These are phyloP conservation scores for Aspergillus cavernicola DNA, from an alignment of 495 filamentous ascomycete species.

Conservation along the genomic window DNA sequence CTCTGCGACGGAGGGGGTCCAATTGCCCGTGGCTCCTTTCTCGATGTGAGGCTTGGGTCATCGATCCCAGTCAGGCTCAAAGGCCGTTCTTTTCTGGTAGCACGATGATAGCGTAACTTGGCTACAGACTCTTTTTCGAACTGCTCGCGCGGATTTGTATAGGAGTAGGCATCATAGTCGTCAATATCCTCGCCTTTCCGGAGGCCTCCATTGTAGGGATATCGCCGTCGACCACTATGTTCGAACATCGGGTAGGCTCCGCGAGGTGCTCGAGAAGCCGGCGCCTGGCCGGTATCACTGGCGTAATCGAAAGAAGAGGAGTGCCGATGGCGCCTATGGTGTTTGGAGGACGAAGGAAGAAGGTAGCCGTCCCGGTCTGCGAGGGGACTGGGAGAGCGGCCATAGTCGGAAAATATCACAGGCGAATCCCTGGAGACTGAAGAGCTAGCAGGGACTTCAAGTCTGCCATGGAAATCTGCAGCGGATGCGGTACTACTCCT, in stretches of 20 bases:
- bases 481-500: slow-evolving; percentile 37
- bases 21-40: slow-evolving; percentile 40
- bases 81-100: slow-evolving; percentile 55
- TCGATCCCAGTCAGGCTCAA: slow-evolving; percentile 61
- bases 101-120: slow-evolving; percentile 42
- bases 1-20: slow-evolving; percentile 60
- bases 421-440: slow-evolving; percentile 27
- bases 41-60: slow-evolving; percentile 44
- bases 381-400: slow-evolving; percentile 31
- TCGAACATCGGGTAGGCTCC: slow-evolving; percentile 25
- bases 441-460: slow-evolving; percentile 25
- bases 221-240: slow-evolving; percentile 21
- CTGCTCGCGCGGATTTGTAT: slow-evolving; percentile 66
- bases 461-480: slow-evolving; percentile 24
- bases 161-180: slow-evolving; percentile 60
- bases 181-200: slow-evolving; percentile 58
- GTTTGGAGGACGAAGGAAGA: slow-evolving; percentile 25
- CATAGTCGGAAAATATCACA: slow-evolving; percentile 25
- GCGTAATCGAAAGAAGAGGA: slow-evolving; percentile 36
- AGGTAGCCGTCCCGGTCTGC: slow-evolving; percentile 28
- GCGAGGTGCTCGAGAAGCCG: slow-evolving; percentile 15
- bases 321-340: slow-evolving; percentile 28
- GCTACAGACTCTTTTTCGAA: slow-evolving; percentile 61
- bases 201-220: slow-evolving; percentile 29
- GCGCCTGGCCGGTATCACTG: slow-evolving; percentile 35